Percentiles rank a stretch among this genome's conserved stretches.
phyloP scores from a whole-genome alignment of 2,329 filamentous ascomycete species.

The Penicillium sp. region DNA sequence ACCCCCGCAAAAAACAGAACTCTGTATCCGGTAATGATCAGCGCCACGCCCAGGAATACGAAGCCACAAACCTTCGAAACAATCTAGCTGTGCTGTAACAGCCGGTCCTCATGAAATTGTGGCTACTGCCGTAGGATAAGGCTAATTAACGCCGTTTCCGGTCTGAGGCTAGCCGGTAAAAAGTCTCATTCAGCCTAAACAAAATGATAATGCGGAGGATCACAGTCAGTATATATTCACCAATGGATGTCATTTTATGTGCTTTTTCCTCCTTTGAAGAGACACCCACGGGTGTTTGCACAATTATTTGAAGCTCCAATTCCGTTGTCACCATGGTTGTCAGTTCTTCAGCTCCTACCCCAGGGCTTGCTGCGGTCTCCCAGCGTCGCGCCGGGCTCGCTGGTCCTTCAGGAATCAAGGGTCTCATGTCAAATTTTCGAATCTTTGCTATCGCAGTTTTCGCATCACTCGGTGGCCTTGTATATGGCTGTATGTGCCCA shows the following conservation, averaged over 20 bases:
- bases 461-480: background rate
- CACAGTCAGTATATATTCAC: background rate
- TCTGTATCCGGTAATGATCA: background rate
- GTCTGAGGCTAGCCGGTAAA: background rate
- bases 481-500: constrained; percentile 22
- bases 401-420: background rate
- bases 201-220: background rate
- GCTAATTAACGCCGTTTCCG: background rate
- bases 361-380: background rate
- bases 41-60: background rate
- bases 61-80: background rate
- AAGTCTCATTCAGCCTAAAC: background rate
- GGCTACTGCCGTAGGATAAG: background rate
- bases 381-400: constrained; percentile 1
- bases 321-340: background rate
- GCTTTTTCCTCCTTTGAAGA: background rate
- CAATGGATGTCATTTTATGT: background rate
- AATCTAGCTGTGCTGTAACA: background rate
- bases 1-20: background rate
- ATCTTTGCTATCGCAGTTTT: background rate
- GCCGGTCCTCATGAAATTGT: background rate
- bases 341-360: background rate
- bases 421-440: background rate
- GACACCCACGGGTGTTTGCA: background rate
- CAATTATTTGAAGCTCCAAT: background rate